Evolutionary conservation across 176 grass and related monocot genomes (phyloP), one percentile per base, ranked within the genome.

Genomic region (Cymbopogon citratus): DNA sequence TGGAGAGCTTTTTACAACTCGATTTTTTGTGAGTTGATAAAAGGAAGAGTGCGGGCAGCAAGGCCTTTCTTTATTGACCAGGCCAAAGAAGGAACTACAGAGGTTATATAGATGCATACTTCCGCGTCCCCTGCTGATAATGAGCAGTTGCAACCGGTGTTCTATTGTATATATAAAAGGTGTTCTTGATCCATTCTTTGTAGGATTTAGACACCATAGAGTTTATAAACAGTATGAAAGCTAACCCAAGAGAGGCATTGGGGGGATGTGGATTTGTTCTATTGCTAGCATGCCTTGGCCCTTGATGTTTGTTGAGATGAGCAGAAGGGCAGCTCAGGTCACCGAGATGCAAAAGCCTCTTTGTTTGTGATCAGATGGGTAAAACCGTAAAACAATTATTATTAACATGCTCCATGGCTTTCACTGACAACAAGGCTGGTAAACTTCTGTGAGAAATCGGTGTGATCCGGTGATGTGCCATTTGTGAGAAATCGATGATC

Each of bases 171-270:
- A 92, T 94, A 94, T 94, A 92, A 85, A 83, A 90, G 78, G 87
- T 83, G 84, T 85, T 83, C 92, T 93, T 78, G 70, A 87, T 94
- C 80, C 92, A 94, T 94, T 94, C 90, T 92, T 94, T 94, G 87
- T 94, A 94, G 86, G 86, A 84, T 81, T 87, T 87, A 87, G 71
- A 87, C 88, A 90, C 88, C 88, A 90, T 83, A 87, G 84, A 78
- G 51, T 13, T 79, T 90, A 70, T 75, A 83, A 87, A 52, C 78
- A 77, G 61, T 75, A 46, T 49, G 12, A 59, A 83, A 86, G 74
- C 84, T 90, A 90, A 90, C 79, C 57, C 44, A 45, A 85, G 73
- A 79, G 75, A 83, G 12, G 49, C 54, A 74, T 11, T 25, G 49
- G 61, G 81, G 35, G 56, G 29, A 69, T 67, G 83, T 83, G 79